A percentile compares a stretch with the other conserved stretches of the same genome.
Conservation (phyloP, 2,329 filamentous ascomycete genomes). For the Fusarium piperis region DNA sequence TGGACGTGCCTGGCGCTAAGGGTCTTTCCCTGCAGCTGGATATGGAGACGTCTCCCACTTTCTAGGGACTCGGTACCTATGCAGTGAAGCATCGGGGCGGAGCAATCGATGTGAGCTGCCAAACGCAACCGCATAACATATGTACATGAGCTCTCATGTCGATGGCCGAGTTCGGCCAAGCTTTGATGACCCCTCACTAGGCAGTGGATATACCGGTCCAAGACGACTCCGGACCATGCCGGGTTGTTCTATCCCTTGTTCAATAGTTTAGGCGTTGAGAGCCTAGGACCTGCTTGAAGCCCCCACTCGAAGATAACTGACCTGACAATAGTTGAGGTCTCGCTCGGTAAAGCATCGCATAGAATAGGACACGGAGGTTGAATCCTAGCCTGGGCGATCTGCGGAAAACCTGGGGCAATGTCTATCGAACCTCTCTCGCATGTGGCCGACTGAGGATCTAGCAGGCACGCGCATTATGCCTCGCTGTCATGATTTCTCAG, state of each 20-base stretch:
- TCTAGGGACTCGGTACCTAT: slow-evolving; percentile 4
- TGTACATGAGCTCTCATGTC: background rate
- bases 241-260: slow-evolving; percentile 3
- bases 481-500: background rate
- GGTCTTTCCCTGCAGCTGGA: slow-evolving; percentile 24
- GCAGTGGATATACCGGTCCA: background rate
- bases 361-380: background rate
- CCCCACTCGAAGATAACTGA: slow-evolving; percentile 4
- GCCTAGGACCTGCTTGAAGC: background rate
- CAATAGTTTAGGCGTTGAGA: slow-evolving; percentile 4
- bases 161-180: background rate
- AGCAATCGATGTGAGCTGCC: slow-evolving; percentile 12
- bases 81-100: slow-evolving; percentile 15
- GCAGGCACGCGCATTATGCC: background rate
- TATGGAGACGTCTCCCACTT: slow-evolving; percentile 23
- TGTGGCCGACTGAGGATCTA: background rate
- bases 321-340: background rate
- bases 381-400: background rate
- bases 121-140: background rate
- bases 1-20: slow-evolving; percentile 39
- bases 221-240: background rate
- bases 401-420: background rate
- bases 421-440: background rate
- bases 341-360: background rate
- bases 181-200: background rate